These are phyloP conservation scores for Volvox reticuliferus DNA, from an alignment of 139 green algal species.

Conservation along the genomic window DNA sequence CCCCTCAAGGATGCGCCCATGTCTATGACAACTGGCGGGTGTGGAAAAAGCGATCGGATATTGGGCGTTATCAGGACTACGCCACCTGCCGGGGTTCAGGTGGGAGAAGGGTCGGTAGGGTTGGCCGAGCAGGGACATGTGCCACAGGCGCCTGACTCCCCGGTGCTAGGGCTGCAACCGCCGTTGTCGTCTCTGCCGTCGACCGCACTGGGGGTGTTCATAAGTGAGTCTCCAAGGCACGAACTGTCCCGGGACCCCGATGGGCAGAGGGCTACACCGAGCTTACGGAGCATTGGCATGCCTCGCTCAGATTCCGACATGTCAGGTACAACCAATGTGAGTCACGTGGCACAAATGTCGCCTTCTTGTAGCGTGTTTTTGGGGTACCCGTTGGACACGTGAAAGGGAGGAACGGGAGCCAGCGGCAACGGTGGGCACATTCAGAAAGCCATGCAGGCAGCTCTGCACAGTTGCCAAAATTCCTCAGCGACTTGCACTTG, in stretches of 20 bases:
- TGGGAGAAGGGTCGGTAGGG: too few species aligned
- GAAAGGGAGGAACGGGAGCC: neutral
- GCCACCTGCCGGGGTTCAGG: too few species aligned
- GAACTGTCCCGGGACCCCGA: too few species aligned
- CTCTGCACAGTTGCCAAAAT: too few species aligned
- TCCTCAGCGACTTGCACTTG: too few species aligned
- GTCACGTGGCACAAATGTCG: conserved; percentile 24
- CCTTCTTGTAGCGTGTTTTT: conserved; percentile 17
- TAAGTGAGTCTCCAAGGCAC: neutral
- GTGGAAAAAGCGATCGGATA: too few species aligned
- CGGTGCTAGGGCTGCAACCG: conserved; percentile 10
- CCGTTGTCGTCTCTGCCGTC: neutral
- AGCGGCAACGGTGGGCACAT: too few species aligned
- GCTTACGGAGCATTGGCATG: neutral
- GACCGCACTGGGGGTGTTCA: neutral
- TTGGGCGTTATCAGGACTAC: too few species aligned
- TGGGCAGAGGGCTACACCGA: neutral
- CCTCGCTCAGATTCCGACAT: conserved; percentile 11
- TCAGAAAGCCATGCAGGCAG: too few species aligned
- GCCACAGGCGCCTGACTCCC: neutral
- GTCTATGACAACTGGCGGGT: too few species aligned
- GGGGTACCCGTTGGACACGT: neutral
- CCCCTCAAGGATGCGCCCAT: too few species aligned
- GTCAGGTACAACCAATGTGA: neutral
- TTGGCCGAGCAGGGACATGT: neutral